Conservation (phyloP, 495 filamentous ascomycete species). For the Talaromyces ruber region DNA sequence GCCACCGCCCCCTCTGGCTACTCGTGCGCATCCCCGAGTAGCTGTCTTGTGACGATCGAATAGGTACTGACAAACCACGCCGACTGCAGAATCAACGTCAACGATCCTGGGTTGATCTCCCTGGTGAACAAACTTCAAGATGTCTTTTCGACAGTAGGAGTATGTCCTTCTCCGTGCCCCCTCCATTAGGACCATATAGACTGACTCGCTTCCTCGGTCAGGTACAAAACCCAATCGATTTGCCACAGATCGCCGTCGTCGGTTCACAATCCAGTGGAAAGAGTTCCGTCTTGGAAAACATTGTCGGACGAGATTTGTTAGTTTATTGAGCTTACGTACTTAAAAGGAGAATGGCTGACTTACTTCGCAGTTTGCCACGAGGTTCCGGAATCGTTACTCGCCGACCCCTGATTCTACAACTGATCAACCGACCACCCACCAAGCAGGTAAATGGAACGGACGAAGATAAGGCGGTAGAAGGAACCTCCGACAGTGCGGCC, state of each 20-base stretch:
- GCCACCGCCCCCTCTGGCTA: constrained; percentile 35
- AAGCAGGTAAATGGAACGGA: constrained; percentile 69
- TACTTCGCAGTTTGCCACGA: constrained; percentile 69
- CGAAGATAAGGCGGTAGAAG: constrained; percentile 44
- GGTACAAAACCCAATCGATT: constrained; percentile 97
- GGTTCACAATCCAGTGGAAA: constrained; percentile 99
- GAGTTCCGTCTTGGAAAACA: constrained; percentile 99
- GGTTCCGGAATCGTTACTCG: constrained; percentile 97
- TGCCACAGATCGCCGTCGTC: constrained; percentile 97
- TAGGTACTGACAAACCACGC: constrained; percentile 17
- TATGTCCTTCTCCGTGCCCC: constrained; percentile 39
- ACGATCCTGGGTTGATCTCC: constrained; percentile 75
- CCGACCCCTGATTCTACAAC: constrained; percentile 91
- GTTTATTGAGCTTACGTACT: constrained; percentile 16
- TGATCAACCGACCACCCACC: constrained; percentile 75
- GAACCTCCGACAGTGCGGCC: constrained; percentile 71
- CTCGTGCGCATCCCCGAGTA: constrained; percentile 32
- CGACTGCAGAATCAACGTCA: constrained; percentile 61
- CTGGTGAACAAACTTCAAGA: constrained; percentile 99
- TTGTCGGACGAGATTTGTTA: constrained; percentile 98
- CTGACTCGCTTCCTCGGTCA: constrained; percentile 27
- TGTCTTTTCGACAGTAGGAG: constrained; percentile 97
- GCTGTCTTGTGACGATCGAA: constrained; percentile 10
- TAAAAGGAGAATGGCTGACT: constrained; percentile 8
- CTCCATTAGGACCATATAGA: background rate